These are phyloP conservation scores for Vanderwaltozyma tropicalis DNA, from an alignment of 805 yeast species.

Conservation along the genomic window DNA sequence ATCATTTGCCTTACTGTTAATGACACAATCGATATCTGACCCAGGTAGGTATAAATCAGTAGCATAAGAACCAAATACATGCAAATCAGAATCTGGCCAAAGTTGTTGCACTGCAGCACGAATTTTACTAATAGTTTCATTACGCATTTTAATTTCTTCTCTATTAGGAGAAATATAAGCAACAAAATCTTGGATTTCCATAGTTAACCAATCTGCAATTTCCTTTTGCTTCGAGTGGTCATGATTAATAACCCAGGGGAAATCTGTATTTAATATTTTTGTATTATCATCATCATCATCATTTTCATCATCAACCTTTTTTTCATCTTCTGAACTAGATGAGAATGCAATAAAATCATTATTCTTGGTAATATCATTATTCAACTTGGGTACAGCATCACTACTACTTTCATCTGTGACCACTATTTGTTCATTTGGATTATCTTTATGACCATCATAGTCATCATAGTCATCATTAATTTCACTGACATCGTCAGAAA, in stretches of 20 bases:
- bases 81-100: constrained; percentile 74
- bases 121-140: constrained; percentile 51
- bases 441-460: constrained; percentile 20
- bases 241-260: constrained; percentile 71
- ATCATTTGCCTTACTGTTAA: constrained; percentile 51
- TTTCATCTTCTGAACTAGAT: constrained; percentile 22
- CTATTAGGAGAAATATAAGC: constrained; percentile 77
- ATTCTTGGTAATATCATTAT: constrained; percentile 28
- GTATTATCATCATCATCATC: constrained; percentile 1
- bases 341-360: constrained; percentile 36
- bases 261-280: constrained; percentile 15
- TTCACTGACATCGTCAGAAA: not conserved
- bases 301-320: constrained; percentile 4
- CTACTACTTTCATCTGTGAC: not conserved
- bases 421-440: constrained; percentile 10
- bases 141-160: constrained; percentile 59
- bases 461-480: constrained; percentile 13
- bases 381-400: not conserved
- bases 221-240: constrained; percentile 70
- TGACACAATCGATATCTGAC: constrained; percentile 90
- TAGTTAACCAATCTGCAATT: constrained; percentile 76
- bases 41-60: constrained; percentile 93
- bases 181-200: constrained; percentile 78
- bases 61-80: constrained; percentile 90
- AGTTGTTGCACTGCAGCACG: constrained; percentile 40